Evolutionary conservation across 768 basidiomycete species (phyloP).

Genomic region (Tephrocybe sp.): DNA sequence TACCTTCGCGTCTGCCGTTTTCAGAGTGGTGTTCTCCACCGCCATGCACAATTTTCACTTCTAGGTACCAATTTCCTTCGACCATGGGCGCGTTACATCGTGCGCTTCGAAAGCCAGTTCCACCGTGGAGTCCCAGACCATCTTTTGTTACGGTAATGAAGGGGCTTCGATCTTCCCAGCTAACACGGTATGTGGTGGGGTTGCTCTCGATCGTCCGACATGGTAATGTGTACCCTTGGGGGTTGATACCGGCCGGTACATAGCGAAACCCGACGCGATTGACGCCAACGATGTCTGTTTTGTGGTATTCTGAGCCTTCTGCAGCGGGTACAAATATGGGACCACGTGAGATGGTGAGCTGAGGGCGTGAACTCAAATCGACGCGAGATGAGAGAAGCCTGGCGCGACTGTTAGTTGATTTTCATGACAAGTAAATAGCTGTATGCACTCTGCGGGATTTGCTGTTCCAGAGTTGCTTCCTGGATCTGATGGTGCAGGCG

Average conservation of each 20-base stretch:
- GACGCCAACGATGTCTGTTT: slow-evolving; percentile 68
- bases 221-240: slow-evolving; percentile 52
- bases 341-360: slow-evolving; percentile 72
- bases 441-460: slow-evolving; percentile 38
- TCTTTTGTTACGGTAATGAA: slow-evolving; percentile 80
- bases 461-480: slow-evolving; percentile 30
- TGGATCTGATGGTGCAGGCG: slow-evolving; percentile 61
- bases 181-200: slow-evolving; percentile 68
- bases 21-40: slow-evolving; percentile 61
- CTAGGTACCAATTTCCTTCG: slow-evolving; percentile 93
- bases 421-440: neutral
- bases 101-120: slow-evolving; percentile 89
- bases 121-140: slow-evolving; percentile 72
- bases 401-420: slow-evolving; percentile 15
- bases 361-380: slow-evolving; percentile 69
- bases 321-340: slow-evolving; percentile 65
- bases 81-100: slow-evolving; percentile 88
- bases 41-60: slow-evolving; percentile 77
- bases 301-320: slow-evolving; percentile 56
- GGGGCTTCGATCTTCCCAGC: slow-evolving; percentile 90
- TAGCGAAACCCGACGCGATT: slow-evolving; percentile 83
- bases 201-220: slow-evolving; percentile 83
- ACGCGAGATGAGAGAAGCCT: slow-evolving; percentile 63
- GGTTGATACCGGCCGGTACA: slow-evolving; percentile 73
- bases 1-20: slow-evolving; percentile 55